Base-by-base conservation (phyloP, 2,329 filamentous ascomycete genomes). In the Alternaria brassicicola region DNA sequence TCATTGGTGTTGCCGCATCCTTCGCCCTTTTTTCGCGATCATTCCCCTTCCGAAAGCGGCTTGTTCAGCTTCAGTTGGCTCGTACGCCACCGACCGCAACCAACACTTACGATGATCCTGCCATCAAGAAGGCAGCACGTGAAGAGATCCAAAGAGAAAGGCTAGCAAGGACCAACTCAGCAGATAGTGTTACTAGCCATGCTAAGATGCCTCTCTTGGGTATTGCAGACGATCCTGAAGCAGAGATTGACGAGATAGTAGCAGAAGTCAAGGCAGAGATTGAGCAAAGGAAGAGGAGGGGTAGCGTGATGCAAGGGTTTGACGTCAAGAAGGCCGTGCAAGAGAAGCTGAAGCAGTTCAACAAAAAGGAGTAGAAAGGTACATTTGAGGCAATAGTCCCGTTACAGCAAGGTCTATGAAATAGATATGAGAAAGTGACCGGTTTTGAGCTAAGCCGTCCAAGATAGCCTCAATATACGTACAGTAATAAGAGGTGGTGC, bases 21-120 rank as follows among this genome's bases (percentile, higher is more conserved):
- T 86, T 93, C 55, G 85, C 82, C 7, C 89, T 97, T 80, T 97
- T 98, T 72, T 85, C 88, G 38, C 92, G 90, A 1, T 92, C 92
- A 0, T 90, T 86, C 2, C 96, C 93, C 76, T 77, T 80, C 4
- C 79, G 74, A 59, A 73, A 72, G 57, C 71, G 77, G 55, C 73
- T 82, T 41, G 75, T 78, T 49, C 73, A 77, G 39, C 70, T 70
- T 3, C 71, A 73, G 52, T 33, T 62, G 25, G 53, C 61, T 2
- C 73, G 73, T 45, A 52, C 62, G 35, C 48, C 70, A 5, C 56
- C 63, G 4, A 59, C 65, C 50, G 39, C 68, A 57, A 10, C 67
- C 41, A 21, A 48, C 36, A 61, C 68, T 21, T 54, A 76, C 69
- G 64, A 70, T 13, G 58, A 65, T 31, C 63, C 67, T 26, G 39